Evolutionary conservation across 495 filamentous ascomycete genomes (phyloP), one percentile per base, ranked within the genome.

Genomic region (Xylaria castorea): DNA sequence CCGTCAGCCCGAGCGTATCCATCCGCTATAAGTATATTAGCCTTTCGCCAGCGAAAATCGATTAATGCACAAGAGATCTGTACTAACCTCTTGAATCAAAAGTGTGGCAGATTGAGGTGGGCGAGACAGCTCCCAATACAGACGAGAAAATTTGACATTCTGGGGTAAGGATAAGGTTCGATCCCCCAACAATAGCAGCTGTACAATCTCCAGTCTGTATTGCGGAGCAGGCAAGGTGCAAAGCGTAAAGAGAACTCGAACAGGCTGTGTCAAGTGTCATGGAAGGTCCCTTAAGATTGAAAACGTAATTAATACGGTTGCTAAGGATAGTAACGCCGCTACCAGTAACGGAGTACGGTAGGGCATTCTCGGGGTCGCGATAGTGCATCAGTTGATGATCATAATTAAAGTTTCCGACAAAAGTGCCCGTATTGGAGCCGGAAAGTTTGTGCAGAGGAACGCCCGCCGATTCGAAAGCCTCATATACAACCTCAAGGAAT

Each of bases 401-500:
- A 57, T 92, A 90, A 75, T 90, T 92, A 4, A 91, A 92, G 74
- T 92, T 91, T 46, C 93, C 93, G 73, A 94, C 91, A 80, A 94
- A 94, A 16, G 92, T 91, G 25, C 92, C 93, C 34, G 94, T 89
- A 3, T 91, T 84, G 78, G 92, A 87, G n/a, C 91, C 87, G 71
- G 81, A 89, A 1, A 93, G 89, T 2, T 89, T 89, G 2, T 93
- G 89, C 0, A 92, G 92, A 60, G 90, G 87, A 68, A 94, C 91
- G 0, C 93, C 93, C 20, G 92, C 91, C 85, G 91, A 92, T 78
- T 97, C 93, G 1, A 97, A 85, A 1, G 92, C 91, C 74, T 95
- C 93, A 73, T 93, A 96, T 1, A 92, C 91, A 57, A 91, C 93
- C 42, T 92, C 88, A 5, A 97, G 82, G 4, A 92, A 88, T 36